These are phyloP conservation scores for Lactarius indigo DNA, from an alignment of 768 basidiomycete genomes.

Conservation along the genomic window DNA sequence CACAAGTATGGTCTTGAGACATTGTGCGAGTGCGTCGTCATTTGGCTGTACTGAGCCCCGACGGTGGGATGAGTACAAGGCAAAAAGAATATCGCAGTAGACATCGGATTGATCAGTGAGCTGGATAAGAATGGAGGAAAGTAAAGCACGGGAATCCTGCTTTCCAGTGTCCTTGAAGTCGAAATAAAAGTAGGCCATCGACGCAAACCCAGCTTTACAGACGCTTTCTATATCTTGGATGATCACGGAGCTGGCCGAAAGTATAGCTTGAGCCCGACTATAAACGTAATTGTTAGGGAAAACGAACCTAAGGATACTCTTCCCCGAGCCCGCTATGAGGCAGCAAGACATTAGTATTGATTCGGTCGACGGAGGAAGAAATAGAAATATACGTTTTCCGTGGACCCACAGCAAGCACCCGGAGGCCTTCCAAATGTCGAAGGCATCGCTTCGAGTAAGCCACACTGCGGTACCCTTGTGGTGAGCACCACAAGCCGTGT, in stretches of 20 bases:
- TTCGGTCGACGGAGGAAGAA: background rate
- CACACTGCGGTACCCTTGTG: background rate
- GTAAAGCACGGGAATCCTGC: background rate
- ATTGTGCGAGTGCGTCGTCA: background rate
- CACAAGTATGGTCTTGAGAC: background rate
- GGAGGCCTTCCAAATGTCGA: background rate
- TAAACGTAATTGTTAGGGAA: too few relatives aligned
- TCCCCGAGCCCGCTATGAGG: slow-evolving; percentile 9
- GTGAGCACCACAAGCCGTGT: background rate
- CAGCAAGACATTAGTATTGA: background rate
- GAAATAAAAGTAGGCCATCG: background rate
- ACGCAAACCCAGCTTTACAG: background rate
- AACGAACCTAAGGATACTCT: slow-evolving; percentile 7
- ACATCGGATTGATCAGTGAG: slow-evolving; percentile 4
- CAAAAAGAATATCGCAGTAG: background rate
- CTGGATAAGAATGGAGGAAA: slow-evolving; percentile 2
- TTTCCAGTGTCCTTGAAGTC: background rate
- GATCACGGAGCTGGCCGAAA: background rate
- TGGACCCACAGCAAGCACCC: background rate
- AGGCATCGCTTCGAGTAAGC: background rate
- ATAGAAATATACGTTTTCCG: background rate
- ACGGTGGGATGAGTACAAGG: background rate
- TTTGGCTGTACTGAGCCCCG: background rate
- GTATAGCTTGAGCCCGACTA: background rate
- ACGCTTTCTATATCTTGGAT: background rate